Conservation (phyloP, 768 basidiomycete species). For the Boletus pseudo-olivaceus region DNA sequence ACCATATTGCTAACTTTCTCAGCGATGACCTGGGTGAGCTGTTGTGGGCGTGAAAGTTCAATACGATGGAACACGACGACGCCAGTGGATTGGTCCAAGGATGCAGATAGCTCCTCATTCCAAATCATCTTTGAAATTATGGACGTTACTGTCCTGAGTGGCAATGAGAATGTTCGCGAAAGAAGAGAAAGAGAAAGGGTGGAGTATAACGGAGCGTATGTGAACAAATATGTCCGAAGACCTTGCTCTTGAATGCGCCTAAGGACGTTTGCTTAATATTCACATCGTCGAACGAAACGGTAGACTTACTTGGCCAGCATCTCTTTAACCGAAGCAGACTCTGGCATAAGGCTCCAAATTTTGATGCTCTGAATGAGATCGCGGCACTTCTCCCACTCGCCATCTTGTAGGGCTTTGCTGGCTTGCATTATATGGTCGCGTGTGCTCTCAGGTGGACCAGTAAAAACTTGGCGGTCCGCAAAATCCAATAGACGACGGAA, state of each 20-base stretch:
- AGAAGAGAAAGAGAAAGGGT: conserved; percentile 87
- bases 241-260: conserved; percentile 99
- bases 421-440: conserved; percentile 99
- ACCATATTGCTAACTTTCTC: conserved; percentile 84
- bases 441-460: conserved; percentile 97
- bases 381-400: conserved; percentile 94
- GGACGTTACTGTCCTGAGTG: conserved; percentile 69
- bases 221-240: conserved; percentile 94
- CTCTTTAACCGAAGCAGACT: conserved; percentile 81
- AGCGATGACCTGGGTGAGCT: conserved; percentile 83
- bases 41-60: conserved; percentile 84
- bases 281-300: background rate
- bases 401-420: conserved; percentile 91
- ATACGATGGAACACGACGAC: conserved; percentile 93
- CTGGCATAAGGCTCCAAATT: conserved; percentile 97
- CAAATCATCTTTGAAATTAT: conserved; percentile 99
- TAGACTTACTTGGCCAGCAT: conserved; percentile 83
- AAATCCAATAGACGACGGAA: conserved; percentile 95
- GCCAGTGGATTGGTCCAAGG: conserved; percentile 85
- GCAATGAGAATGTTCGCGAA: conserved; percentile 82
- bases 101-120: conserved; percentile 92
- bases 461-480: conserved; percentile 96
- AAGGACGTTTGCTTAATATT: conserved; percentile 7
- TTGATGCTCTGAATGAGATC: conserved; percentile 95
- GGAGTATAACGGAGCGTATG: conserved; percentile 88